A percentile compares a stretch with the other conserved stretches of the same genome.
phyloP scores from a whole-genome alignment of 352 stramenopile genomes.

The Phytophthora aleatoria region DNA sequence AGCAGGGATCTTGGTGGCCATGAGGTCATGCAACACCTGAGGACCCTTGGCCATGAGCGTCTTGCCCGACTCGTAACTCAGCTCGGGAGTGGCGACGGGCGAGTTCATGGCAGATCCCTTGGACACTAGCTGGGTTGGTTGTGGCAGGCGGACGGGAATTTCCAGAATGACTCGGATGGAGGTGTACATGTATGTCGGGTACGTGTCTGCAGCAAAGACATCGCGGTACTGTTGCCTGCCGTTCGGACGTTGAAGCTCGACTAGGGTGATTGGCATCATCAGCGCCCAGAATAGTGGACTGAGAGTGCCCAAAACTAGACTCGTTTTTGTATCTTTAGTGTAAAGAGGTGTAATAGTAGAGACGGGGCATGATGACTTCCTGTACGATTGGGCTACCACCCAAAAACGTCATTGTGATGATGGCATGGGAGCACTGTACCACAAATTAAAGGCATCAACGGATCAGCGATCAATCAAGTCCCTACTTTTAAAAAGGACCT shows the following conservation, averaged over 20 bases:
- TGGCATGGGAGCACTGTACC: conserved; percentile 5
- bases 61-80: conserved; percentile 24
- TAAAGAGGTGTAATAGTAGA: not conserved
- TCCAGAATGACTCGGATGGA: conserved; percentile 13
- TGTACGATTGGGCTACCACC: not conserved
- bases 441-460: conserved; percentile 5
- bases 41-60: conserved; percentile 34
- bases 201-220: not conserved
- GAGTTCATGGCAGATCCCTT: conserved; percentile 14
- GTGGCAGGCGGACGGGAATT: conserved; percentile 10
- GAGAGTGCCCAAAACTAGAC: not conserved
- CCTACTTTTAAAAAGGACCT: too few relatives aligned
- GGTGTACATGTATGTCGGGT: conserved; percentile 3
- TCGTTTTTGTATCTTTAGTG: not conserved
- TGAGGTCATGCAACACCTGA: conserved; percentile 27
- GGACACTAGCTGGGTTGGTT: not conserved
- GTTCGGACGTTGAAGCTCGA: conserved; percentile 8
- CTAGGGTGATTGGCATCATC: conserved; percentile 8
- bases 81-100: conserved; percentile 5
- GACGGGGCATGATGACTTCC: conserved; percentile 4
- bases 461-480: conserved; percentile 12
- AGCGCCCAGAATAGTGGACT: conserved; percentile 2
- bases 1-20: conserved; percentile 24
- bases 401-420: conserved; percentile 4
- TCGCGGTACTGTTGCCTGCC: conserved; percentile 3